Evolutionary conservation across 306 rosid genomes (phyloP), one percentile per base, ranked within the genome.

Genomic region (Luffa acutangula): DNA sequence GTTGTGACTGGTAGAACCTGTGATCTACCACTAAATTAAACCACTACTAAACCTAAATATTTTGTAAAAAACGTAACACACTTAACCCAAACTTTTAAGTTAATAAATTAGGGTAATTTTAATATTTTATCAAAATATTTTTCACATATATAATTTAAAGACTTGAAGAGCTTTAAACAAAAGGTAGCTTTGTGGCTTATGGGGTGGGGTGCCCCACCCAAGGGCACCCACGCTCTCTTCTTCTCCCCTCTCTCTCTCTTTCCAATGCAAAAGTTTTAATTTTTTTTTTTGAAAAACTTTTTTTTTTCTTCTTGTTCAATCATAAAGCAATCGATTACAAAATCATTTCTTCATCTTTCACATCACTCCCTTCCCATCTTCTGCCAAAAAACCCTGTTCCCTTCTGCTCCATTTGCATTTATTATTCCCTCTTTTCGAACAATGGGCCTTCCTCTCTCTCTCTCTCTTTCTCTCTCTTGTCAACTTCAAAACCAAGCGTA

Each of bases 251-350:
- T 14, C 69, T 25, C 17, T 62, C 69, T 13, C 2, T 67, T 67
- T 6, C 42, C 78, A 15, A 75, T 4, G 78, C 31, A 52, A 0
- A 73, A 25, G 54, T n/a, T 34, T 6, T 2, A 56, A 56, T 81
- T 83, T 62, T 11, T 25, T 25, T 25, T 25, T 25, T 25, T 25
- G 31, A 25, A 25, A 25, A 0, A 25, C 31, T 25, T 25, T 25
- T 25, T 25, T 25, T 25, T 25, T 25, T 25, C 31, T 25, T 45
- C 7, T 49, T 33, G 1, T 74, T 74, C 93, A 93, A 93, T 93
- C 94, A 93, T 93, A 91, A 87, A 93, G 94, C 93, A 90, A 91
- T 93, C 91, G 97, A 93, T 93, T 90, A 93, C 97, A 93, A 91
- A 93, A 91, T 93, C 88, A 93, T 93, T 88, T 93, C 84, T 83